Conservation (phyloP, 441 rosid species). For the Pelargonium citronellum region DNA sequence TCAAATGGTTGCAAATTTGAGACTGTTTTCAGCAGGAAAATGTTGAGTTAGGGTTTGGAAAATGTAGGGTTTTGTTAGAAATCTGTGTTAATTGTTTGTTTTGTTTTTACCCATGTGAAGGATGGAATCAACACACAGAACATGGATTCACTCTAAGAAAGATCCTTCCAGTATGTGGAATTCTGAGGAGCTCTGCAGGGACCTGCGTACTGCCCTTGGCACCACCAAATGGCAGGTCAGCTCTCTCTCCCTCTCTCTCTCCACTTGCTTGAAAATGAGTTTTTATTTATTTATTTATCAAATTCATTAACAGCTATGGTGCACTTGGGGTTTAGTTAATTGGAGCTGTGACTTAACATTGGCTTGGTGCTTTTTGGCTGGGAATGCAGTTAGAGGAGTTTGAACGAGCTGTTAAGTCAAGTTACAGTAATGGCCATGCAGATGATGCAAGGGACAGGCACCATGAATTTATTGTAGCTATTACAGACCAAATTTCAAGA, state of each 20-base stretch:
- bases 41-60: background rate
- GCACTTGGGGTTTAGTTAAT: background rate
- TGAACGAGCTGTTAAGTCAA: slow-evolving; percentile 54
- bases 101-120: slow-evolving; percentile 30
- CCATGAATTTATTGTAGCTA: slow-evolving; percentile 57
- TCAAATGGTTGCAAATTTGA: background rate
- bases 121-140: slow-evolving; percentile 84
- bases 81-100: background rate
- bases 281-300: background rate
- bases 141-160: slow-evolving; percentile 62
- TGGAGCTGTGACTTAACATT: background rate
- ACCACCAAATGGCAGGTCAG: slow-evolving; percentile 90
- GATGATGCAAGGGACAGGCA: slow-evolving; percentile 62
- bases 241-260: background rate
- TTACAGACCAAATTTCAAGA: slow-evolving; percentile 48
- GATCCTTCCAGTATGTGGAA: slow-evolving; percentile 47
- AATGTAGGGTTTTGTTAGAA: background rate
- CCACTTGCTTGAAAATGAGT: background rate
- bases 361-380: slow-evolving; percentile 6
- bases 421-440: slow-evolving; percentile 36
- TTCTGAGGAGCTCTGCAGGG: slow-evolving; percentile 58
- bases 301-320: background rate
- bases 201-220: slow-evolving; percentile 61
- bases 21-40: background rate
- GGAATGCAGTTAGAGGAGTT: slow-evolving; percentile 78